These are phyloP conservation scores for Paramecium octaurelia DNA, from an alignment of 73 alveolate species.

Conservation along the genomic window DNA sequence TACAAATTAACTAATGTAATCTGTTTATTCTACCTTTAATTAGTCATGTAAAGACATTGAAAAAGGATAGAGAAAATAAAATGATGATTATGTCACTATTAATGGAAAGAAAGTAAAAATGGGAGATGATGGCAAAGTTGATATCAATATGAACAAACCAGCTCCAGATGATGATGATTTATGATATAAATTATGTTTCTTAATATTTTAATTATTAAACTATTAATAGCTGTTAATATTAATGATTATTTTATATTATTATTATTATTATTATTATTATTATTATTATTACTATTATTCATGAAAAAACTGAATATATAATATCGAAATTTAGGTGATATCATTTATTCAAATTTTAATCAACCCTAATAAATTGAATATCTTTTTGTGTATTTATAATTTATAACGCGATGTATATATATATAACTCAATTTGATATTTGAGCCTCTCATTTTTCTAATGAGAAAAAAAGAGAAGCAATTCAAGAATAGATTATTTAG, in stretches of 20 bases:
- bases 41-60: constrained; percentile 38
- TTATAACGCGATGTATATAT: not conserved
- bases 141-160: constrained; percentile 32
- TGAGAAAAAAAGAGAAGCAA: not conserved
- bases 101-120: constrained; percentile 28
- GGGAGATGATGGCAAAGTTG: constrained; percentile 51
- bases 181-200: not conserved
- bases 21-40: not conserved
- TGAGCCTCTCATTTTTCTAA: not conserved
- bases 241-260: not conserved
- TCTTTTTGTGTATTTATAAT: not conserved
- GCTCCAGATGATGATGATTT: constrained; percentile 51
- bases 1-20: not conserved
- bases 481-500: not conserved
- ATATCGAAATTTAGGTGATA: not conserved
- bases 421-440: constrained; percentile 22
- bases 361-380: not conserved
- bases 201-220: not conserved
- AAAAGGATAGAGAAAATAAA: constrained; percentile 8
- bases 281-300: not conserved
- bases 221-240: not conserved
- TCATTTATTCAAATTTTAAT: not conserved
- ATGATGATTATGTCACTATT: constrained; percentile 43
- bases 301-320: constrained; percentile 19
- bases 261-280: not conserved